Evolutionary conservation across 495 filamentous ascomycete species (phyloP).

Genomic region (Oidiodendron maius): DNA sequence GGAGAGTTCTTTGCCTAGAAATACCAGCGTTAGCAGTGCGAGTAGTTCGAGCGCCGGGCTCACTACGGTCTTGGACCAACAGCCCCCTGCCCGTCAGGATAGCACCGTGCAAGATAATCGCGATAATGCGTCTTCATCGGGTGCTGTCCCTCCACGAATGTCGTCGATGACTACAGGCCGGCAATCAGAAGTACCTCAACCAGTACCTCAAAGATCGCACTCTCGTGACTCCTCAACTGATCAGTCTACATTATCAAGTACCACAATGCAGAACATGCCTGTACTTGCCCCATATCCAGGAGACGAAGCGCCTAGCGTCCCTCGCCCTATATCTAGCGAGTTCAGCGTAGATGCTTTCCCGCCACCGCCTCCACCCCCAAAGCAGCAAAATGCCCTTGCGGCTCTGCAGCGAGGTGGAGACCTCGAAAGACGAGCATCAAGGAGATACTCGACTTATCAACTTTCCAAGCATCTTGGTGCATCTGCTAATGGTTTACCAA

Average conservation of each 20-base stretch:
- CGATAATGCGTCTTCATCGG: conserved; percentile 1
- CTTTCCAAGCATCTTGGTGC: conserved; percentile 87
- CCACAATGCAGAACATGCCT: conserved; percentile 61
- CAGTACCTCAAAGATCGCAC: conserved; percentile 35
- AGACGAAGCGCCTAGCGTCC: conserved; percentile 40
- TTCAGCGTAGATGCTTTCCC: conserved; percentile 51
- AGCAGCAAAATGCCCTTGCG: conserved; percentile 81
- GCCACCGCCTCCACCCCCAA: conserved; percentile 67
- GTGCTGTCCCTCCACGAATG: conserved; percentile 16
- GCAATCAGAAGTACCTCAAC: no score
- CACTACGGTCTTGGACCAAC: conserved; percentile 62
- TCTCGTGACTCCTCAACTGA: conserved; percentile 42
- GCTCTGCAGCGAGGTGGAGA: conserved; percentile 87
- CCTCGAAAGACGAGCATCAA: conserved; percentile 86
- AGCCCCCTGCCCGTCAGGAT: conserved; percentile 33
- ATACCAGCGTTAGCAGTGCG: conserved; percentile 62
- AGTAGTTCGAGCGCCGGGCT: conserved; percentile 54
- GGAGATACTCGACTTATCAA: conserved; percentile 91
- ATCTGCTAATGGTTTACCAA: conserved; percentile 73
- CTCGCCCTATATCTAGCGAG: conserved; percentile 17
- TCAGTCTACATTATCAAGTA: conserved; percentile 58
- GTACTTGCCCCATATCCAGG: conserved; percentile 59
- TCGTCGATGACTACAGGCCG: conserved; percentile 15
- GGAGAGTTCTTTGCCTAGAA: conserved; percentile 41
- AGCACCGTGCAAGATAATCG: conserved; percentile 4